These are phyloP conservation scores for Tetrapyrgos nigripes DNA, from an alignment of 1,284 basidiomycete species.

Conservation along the genomic window DNA sequence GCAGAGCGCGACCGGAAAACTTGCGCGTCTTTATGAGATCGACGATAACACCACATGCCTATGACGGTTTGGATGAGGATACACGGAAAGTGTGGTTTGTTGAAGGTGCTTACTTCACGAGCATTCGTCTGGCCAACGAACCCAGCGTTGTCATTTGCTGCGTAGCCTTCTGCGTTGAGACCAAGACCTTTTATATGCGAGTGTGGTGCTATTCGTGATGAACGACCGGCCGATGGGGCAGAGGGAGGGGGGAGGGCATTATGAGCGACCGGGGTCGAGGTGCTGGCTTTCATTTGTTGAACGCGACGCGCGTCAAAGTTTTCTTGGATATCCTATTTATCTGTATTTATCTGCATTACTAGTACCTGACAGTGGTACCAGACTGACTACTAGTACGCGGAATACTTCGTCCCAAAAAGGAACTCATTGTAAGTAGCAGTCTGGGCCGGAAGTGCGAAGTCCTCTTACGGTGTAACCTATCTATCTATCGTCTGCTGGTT, in stretches of 20 bases:
- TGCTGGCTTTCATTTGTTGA: slow-evolving; percentile 31
- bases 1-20: slow-evolving; percentile 89
- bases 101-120: slow-evolving; percentile 74
- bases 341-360: too few relatives aligned
- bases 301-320: too few relatives aligned
- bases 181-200: slow-evolving; percentile 98
- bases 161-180: slow-evolving; percentile 85
- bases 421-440: too few relatives aligned
- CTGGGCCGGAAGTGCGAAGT: too few relatives aligned
- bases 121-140: slow-evolving; percentile 93
- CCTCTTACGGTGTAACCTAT: too few relatives aligned
- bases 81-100: slow-evolving; percentile 1
- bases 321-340: too few relatives aligned
- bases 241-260: slow-evolving; percentile 75
- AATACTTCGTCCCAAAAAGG: too few relatives aligned
- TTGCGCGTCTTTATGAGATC: slow-evolving; percentile 90
- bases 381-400: too few relatives aligned
- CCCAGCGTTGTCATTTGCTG: slow-evolving; percentile 77
- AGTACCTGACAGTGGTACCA: too few relatives aligned
- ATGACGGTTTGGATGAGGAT: slow-evolving; percentile 11
- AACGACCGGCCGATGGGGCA: slow-evolving; percentile 64
- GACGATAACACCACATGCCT: slow-evolving; percentile 93
- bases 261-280: slow-evolving; percentile 64
- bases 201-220: slow-evolving; percentile 89
- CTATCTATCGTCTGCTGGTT: too few relatives aligned